A percentile compares a stretch with the other conserved stretches of the same genome.
phyloP scores from a whole-genome alignment of 1,284 basidiomycete species.

The Puccinia polysora region DNA sequence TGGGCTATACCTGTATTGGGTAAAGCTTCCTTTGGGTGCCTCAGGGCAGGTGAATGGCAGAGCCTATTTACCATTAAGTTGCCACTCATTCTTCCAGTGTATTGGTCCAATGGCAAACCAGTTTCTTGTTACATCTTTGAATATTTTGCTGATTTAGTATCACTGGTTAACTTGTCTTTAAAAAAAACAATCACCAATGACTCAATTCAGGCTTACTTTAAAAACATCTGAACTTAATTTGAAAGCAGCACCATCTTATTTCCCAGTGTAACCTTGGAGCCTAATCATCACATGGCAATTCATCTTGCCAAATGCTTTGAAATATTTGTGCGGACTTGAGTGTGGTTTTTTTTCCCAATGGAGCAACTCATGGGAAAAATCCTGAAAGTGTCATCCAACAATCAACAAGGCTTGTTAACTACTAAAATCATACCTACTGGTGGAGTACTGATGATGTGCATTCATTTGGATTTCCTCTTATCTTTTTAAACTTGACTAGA shows the following conservation, averaged over 20 bases:
- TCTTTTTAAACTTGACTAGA: background rate
- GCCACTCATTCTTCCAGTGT: background rate
- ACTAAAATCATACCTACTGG: too few relatives aligned
- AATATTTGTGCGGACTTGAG: background rate
- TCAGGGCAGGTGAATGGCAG: conserved; percentile 10
- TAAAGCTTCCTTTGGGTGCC: conserved; percentile 15
- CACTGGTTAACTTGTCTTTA: conserved; percentile 4
- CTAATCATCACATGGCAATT: background rate
- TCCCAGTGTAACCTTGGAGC: background rate
- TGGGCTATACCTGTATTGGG: conserved; percentile 13
- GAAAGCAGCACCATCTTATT: background rate
- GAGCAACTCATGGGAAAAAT: background rate
- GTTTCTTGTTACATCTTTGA: background rate
- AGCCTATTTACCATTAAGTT: conserved; percentile 18
- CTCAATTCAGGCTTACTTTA: background rate
- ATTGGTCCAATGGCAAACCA: background rate
- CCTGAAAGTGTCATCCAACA: background rate
- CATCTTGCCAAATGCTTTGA: background rate
- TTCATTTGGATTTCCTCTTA: background rate
- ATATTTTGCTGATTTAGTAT: conserved; percentile 4
- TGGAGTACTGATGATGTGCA: background rate
- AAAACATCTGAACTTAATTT: background rate
- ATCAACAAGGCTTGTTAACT: background rate
- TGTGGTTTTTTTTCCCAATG: background rate
- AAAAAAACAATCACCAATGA: background rate